Evolutionary conservation across 345 rosid genomes (phyloP), one percentile per base, ranked within the genome.

Genomic region (Bretschneidera sinensis): DNA sequence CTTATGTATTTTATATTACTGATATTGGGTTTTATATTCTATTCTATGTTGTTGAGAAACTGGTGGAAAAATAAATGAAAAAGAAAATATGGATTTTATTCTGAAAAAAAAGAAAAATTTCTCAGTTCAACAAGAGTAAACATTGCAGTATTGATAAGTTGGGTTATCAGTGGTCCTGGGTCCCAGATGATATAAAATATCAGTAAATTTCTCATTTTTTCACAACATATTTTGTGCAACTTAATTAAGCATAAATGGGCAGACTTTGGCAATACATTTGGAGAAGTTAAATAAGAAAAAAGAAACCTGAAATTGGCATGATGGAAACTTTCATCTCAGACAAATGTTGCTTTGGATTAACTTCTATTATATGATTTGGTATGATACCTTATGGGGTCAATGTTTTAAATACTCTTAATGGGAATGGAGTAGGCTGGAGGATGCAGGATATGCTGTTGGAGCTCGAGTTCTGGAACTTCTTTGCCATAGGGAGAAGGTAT

Each of bases 371-470:
- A n/a, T 28, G 33, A 28, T 3, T 8, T 5, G 45, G 4, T 4
- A 5, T 39, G n/a, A n/a, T n/a, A n/a, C n/a, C 16, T 39, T 9
- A 1, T 39, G 4, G 45, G 48, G 45, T 63, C 45, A 24, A 39
- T 9, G 55, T 24, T 20, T 57, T 50, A 57, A 5, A 48, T 50
- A 17, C 47, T 60, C 28, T 48, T 49, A 43, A 48, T 61, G 50
- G 24, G 39, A 23, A 22, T 70, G 59, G 56, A 48, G 51, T 68
- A 94, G 97, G 76, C 78, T 94, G 66, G 99, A 94, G 82, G 97
- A 90, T 78, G 99, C 96, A 24, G 97, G 99, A 24, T 90, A 85
- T 62, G 86, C 97, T 19, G 91, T 90, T 21, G 97, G 99, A 28
- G 86, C 88, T 74, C 85, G 96, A 52, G 86, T 86, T 78, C 75